These are phyloP conservation scores for Verticillium tricorpus DNA, from an alignment of 2,329 filamentous ascomycete species.

Conservation along the genomic window DNA sequence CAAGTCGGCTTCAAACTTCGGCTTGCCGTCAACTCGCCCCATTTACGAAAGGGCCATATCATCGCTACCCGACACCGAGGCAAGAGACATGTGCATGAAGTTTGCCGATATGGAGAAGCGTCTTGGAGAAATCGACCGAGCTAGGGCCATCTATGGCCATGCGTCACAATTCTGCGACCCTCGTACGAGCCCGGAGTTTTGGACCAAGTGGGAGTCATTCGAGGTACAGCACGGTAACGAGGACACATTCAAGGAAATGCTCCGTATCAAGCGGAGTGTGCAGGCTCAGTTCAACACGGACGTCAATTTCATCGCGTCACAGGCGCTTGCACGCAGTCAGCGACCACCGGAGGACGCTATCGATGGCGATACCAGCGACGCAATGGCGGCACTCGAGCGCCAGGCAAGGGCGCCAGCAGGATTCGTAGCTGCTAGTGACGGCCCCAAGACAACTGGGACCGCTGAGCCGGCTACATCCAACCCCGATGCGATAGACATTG, in stretches of 20 bases:
- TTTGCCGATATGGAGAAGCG: slow-evolving; percentile 96
- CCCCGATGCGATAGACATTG: slow-evolving; percentile 80
- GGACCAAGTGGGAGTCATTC: slow-evolving; percentile 95
- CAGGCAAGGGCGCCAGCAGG: slow-evolving; percentile 85
- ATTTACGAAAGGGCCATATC: slow-evolving; percentile 97
- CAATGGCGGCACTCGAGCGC: slow-evolving; percentile 84
- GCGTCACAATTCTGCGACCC: slow-evolving; percentile 97
- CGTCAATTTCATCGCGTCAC: slow-evolving; percentile 96
- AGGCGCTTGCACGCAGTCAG: slow-evolving; percentile 81
- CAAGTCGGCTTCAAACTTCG: slow-evolving; percentile 97
- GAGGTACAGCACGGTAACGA: slow-evolving; percentile 98
- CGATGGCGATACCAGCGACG: slow-evolving; percentile 57
- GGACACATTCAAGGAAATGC: slow-evolving; percentile 99
- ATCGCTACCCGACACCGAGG: slow-evolving; percentile 87
- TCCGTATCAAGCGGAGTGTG: slow-evolving; percentile 94
- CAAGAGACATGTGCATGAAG: slow-evolving; percentile 96
- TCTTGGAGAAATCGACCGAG: slow-evolving; percentile 89
- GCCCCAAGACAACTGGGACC: slow-evolving; percentile 54
- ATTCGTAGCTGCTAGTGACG: slow-evolving; percentile 83
- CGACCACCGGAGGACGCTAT: slow-evolving; percentile 44
- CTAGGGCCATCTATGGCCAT: slow-evolving; percentile 92
- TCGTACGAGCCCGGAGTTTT: slow-evolving; percentile 82
- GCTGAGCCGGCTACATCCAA: slow-evolving; percentile 51
- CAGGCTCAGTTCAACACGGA: slow-evolving; percentile 98
- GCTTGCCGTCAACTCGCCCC: slow-evolving; percentile 84